Conservation (phyloP, 192 early-diverging fungal species). For the Backusella morwellensis region DNA sequence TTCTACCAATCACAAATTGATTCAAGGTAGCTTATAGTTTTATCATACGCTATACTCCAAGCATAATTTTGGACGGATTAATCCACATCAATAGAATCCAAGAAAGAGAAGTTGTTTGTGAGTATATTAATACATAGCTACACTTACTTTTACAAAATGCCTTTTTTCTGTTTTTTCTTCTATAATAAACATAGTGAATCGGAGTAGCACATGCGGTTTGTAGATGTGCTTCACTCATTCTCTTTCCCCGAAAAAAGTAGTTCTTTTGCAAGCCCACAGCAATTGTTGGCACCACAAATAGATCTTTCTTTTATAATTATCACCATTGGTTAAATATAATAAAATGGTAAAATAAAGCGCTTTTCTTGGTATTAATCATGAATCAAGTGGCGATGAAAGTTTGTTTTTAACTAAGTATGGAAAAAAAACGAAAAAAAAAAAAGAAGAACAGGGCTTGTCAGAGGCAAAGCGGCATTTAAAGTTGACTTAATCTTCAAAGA, state of each 20-base stretch:
- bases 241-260: not conserved
- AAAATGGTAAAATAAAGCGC: not conserved
- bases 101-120: not conserved
- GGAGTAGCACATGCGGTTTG: not conserved
- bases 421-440: not conserved
- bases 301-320: not conserved
- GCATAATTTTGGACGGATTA: no score
- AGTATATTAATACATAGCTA: not conserved
- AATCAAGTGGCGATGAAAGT: not conserved
- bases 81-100: not conserved
- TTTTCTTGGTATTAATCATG: not conserved
- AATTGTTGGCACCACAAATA: not conserved
- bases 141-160: not conserved
- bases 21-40: no score
- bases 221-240: not conserved
- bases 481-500: not conserved
- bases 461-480: not conserved
- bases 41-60: no score
- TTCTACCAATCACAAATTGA: not conserved
- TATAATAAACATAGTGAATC: not conserved
- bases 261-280: not conserved
- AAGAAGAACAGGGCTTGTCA: not conserved
- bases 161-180: not conserved
- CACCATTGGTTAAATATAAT: not conserved
- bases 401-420: not conserved